Evolutionary conservation across 1,284 basidiomycete genomes (phyloP).

Genomic region (Agroathelia rolfsii): DNA sequence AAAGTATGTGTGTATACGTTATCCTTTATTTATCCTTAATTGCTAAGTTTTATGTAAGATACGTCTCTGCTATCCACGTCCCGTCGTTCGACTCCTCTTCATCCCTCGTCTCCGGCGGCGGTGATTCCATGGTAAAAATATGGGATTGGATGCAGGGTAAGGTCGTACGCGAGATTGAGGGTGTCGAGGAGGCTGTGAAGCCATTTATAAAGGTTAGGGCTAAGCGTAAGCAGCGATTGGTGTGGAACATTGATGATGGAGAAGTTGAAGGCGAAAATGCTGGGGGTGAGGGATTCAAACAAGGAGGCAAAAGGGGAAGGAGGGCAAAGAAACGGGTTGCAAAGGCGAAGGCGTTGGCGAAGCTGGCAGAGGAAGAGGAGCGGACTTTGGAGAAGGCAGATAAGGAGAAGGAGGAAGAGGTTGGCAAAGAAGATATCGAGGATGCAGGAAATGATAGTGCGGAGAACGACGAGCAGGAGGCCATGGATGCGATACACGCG

Average conservation of each 20-base stretch:
- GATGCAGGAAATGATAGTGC: conserved; percentile 13
- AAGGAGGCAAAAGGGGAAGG: conserved; percentile 15
- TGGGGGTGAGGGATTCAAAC: conserved; percentile 11
- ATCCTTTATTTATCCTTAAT: conserved; percentile 3
- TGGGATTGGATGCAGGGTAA: conserved; percentile 73
- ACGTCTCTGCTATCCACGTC: conserved; percentile 72
- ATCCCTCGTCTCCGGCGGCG: conserved; percentile 76
- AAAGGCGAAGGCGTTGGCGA: conserved; percentile 15
- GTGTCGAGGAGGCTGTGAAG: conserved; percentile 45
- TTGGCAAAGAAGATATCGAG: conserved; percentile 15
- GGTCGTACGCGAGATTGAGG: conserved; percentile 39
- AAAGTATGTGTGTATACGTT: conserved; percentile 42
- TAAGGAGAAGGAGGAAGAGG: conserved; percentile 14
- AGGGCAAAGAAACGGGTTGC: conserved; percentile 16
- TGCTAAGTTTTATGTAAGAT: conserved; percentile 34
- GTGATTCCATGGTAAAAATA: conserved; percentile 66
- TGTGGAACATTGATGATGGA: conserved; percentile 28
- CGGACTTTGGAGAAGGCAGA: conserved; percentile 13
- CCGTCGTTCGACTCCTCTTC: conserved; percentile 39
- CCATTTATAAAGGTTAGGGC: conserved; percentile 51
- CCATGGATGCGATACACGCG: too few species aligned
- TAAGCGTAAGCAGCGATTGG: conserved; percentile 26
- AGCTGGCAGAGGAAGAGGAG: conserved; percentile 10
- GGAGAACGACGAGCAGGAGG: conserved; percentile 17
- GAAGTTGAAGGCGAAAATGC: conserved; percentile 14